Percentiles rank a stretch among this genome's conserved stretches.
phyloP scores from a whole-genome alignment of 225 moss, liverwort and hornwort species.

The Bryoerythrophyllum caledonicum region DNA sequence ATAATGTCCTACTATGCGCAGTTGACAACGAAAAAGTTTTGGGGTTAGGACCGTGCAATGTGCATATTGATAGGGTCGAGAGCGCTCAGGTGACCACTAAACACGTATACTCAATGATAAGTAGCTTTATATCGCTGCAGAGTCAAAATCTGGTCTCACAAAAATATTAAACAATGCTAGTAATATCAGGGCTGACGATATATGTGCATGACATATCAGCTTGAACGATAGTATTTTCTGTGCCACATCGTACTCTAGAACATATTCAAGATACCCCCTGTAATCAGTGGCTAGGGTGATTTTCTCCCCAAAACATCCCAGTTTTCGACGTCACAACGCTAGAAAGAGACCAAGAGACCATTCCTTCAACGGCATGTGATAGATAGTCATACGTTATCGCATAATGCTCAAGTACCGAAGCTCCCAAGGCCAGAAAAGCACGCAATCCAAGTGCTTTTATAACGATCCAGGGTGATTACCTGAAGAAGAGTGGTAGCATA shows the following conservation, averaged over 20 bases:
- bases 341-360: neutral
- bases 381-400: neutral
- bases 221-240: neutral
- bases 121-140: neutral
- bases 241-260: neutral
- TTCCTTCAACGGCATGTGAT: neutral
- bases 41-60: neutral
- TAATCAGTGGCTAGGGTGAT: neutral
- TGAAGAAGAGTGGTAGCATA: constrained; percentile 99
- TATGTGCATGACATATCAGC: neutral
- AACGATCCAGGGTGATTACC: constrained; percentile 36
- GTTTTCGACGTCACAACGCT: neutral
- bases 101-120: neutral
- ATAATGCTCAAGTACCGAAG: neutral
- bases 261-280: neutral
- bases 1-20: neutral
- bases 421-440: neutral
- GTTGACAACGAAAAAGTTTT: neutral
- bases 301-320: neutral
- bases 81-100: neutral
- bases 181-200: constrained; percentile 1
- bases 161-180: neutral
- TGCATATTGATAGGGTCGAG: neutral
- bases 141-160: neutral
- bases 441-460: neutral